Evolutionary conservation across 2,329 filamentous ascomycete genomes (phyloP).

Genomic region (Monilinia vaccinii-corymbosi): DNA sequence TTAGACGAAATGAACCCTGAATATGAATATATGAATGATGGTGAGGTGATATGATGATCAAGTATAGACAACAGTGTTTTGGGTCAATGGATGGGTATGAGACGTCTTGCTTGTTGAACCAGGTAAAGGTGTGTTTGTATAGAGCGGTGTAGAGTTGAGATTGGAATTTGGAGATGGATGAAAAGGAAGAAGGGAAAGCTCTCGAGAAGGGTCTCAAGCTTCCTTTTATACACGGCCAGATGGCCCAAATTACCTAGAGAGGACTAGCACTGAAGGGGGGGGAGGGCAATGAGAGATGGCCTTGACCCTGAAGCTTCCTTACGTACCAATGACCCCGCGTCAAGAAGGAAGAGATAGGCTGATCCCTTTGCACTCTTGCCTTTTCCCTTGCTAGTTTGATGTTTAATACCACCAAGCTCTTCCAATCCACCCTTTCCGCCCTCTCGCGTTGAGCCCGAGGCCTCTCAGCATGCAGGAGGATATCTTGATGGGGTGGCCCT

Average conservation of each 20-base stretch:
- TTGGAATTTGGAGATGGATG: constrained; percentile 28
- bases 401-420: constrained; percentile 11
- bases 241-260: constrained; percentile 16
- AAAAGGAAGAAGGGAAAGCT: constrained; percentile 43
- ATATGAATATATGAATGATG: constrained; percentile 1
- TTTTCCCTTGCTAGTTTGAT: constrained; percentile 14
- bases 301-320: constrained; percentile 24
- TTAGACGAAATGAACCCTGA: not conserved
- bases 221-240: constrained; percentile 56
- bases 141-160: constrained; percentile 13
- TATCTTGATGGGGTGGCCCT: constrained; percentile 24
- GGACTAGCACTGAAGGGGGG: constrained; percentile 22
- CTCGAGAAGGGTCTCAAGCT: constrained; percentile 38
- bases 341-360: constrained; percentile 29
- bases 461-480: constrained; percentile 24
- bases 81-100: constrained; percentile 19
- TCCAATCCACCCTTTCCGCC: constrained; percentile 20
- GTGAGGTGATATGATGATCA: constrained; percentile 19
- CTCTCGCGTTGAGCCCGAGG: constrained; percentile 23
- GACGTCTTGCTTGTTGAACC: constrained; percentile 19
- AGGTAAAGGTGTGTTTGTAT: constrained; percentile 3
- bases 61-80: constrained; percentile 19
- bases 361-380: constrained; percentile 17
- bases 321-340: constrained; percentile 32
- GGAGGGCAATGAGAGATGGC: constrained; percentile 22